Evolutionary conservation across 768 basidiomycete species (phyloP), one percentile per base, ranked within the genome.

Genomic region (Suillus spraguei): DNA sequence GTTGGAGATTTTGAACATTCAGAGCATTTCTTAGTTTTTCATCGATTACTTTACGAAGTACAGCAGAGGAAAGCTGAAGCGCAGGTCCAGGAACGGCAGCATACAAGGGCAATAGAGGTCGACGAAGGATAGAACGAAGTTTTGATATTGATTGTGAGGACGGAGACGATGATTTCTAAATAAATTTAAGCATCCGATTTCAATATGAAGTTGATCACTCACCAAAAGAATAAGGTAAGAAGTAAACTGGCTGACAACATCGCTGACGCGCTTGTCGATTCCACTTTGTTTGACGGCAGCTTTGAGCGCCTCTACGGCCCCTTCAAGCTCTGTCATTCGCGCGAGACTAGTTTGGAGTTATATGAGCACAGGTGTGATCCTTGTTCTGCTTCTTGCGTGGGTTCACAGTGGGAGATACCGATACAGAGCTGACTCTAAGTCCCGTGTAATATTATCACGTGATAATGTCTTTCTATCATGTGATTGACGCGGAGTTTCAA

Each of bases 31-130:
- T 63, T 28, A 83, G 66, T 60, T 79, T 82, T 22, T 76, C 74
- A 46, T 77, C 65, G 38, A 80, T 76, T 3, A 86, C 75, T 6
- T 68, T 67, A 14, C 68, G 70, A 44, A 85, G 77, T n/a, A 85
- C 66, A 22, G 76, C 69, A 5, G 78, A 73, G 11, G 79, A 75
- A 66, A 82, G 77, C 11, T 76, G 74, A 55, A 87, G 70, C 4
- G 83, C 73, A 32, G 76, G 74, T 47, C 68, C 67, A 0, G 79
- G 75, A 64, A 80, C 77, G 10, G 69, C 66, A 38, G 69, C 67
- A 62, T 86, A 87, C 8, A 87, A 67, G n/a, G 79, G 78, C 47
- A 79, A 64, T 44, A 87, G 68, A 28, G 78, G 76, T 46, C 74
- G 68, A 60, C 84, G 80, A 50, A 87, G 75, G 59, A 81, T 71